phyloP scores from a whole-genome alignment of 495 filamentous ascomycete genomes.

The Neurospora sublineolata region DNA sequence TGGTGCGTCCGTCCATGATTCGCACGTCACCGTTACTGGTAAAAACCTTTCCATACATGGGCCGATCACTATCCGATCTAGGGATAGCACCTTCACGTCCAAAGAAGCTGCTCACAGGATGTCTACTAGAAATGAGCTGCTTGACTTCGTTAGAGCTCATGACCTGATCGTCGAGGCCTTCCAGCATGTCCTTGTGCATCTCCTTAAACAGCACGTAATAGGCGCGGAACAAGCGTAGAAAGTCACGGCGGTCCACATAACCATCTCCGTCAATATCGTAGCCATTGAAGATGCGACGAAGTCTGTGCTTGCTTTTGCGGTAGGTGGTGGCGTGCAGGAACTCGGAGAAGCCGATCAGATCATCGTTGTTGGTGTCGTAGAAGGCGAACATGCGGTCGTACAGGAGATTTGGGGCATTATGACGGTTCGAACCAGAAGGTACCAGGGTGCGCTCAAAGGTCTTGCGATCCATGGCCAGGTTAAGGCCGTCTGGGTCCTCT shows the following conservation, averaged over 20 bases:
- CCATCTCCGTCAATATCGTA: slow-evolving; percentile 91
- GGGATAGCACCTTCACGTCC: slow-evolving; percentile 51
- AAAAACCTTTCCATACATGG: slow-evolving; percentile 51
- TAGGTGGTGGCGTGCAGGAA: slow-evolving; percentile 77
- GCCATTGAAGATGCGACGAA: slow-evolving; percentile 68
- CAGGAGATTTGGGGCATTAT: slow-evolving; percentile 73
- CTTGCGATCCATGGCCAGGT: slow-evolving; percentile 76
- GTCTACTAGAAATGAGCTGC: slow-evolving; percentile 60
- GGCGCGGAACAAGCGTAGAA: slow-evolving; percentile 80
- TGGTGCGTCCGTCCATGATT: slow-evolving; percentile 38
- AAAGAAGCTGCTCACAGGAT: slow-evolving; percentile 68
- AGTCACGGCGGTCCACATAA: slow-evolving; percentile 77
- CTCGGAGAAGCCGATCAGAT: slow-evolving; percentile 86
- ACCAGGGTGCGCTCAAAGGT: slow-evolving; percentile 87
- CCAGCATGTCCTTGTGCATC: slow-evolving; percentile 72
- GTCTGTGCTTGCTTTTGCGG: slow-evolving; percentile 64
- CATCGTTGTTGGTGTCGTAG: slow-evolving; percentile 83
- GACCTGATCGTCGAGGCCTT: slow-evolving; percentile 68
- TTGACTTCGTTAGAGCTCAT: slow-evolving; percentile 59
- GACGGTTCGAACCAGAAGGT: slow-evolving; percentile 63
- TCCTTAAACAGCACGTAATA: slow-evolving; percentile 81
- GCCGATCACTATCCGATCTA: slow-evolving; percentile 42
- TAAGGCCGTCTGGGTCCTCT: slow-evolving; percentile 65
- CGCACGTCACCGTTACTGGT: slow-evolving; percentile 50
- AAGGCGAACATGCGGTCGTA: slow-evolving; percentile 95